These are phyloP conservation scores for Trypanosoma melophagium DNA, from an alignment of 208 protist genomes.

Conservation along the genomic window DNA sequence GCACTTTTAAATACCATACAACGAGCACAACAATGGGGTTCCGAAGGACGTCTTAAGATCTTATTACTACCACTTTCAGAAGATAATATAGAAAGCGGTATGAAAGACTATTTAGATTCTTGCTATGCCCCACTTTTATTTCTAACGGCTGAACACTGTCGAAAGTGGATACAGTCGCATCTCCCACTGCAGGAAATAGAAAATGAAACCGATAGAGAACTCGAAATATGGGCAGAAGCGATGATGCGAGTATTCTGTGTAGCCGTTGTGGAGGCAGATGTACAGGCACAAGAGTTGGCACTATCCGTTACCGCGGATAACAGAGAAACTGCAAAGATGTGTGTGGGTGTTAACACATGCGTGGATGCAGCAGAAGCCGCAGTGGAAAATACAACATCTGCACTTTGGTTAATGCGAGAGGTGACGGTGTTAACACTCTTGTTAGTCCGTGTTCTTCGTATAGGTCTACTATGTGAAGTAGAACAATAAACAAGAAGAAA, in stretches of 20 bases:
- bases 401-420: conserved; percentile 29
- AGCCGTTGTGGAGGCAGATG: not conserved
- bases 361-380: conserved; percentile 6
- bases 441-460: conserved; percentile 8
- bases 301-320: not conserved
- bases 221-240: conserved; percentile 6
- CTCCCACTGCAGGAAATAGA: not conserved
- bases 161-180: not conserved
- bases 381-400: conserved; percentile 8
- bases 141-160: not conserved
- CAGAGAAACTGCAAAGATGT: not conserved
- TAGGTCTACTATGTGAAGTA: not conserved
- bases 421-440: conserved; percentile 17
- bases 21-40: not conserved
- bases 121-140: conserved; percentile 10
- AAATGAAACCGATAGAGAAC: not conserved
- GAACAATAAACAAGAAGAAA: conserved; percentile 2
- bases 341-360: not conserved
- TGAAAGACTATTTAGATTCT: conserved; percentile 5
- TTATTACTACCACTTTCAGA: not conserved
- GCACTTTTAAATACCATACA: too few relatives aligned
- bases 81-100: not conserved
- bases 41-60: not conserved
- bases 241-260: conserved; percentile 9
- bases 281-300: not conserved